These are phyloP conservation scores for Erodium trifolium DNA, from an alignment of 441 rosid species.

Conservation along the genomic window DNA sequence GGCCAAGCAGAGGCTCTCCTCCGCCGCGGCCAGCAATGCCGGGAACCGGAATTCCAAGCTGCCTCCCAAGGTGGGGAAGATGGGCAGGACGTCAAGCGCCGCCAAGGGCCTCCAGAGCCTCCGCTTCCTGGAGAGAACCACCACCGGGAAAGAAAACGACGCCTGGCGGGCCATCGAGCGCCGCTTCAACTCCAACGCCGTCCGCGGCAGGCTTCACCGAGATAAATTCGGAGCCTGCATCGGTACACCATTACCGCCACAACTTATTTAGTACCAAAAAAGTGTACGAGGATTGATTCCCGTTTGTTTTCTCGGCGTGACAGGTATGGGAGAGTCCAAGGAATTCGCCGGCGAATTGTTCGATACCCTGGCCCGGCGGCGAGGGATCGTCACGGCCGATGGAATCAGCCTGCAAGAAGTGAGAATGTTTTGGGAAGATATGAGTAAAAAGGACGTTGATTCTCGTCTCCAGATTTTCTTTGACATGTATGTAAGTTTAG, in stretches of 20 bases:
- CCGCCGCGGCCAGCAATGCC: not conserved
- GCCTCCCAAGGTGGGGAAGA: not conserved
- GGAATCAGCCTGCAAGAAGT: conserved; percentile 63
- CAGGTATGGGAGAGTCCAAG: conserved; percentile 82
- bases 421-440: conserved; percentile 76
- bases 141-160: not conserved
- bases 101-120: conserved; percentile 8
- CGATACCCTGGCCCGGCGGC: conserved; percentile 65
- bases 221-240: conserved; percentile 4
- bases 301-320: too few species aligned
- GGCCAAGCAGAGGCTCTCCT: not conserved
- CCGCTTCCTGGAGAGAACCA: conserved; percentile 5
- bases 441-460: conserved; percentile 66
- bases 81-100: conserved; percentile 1
- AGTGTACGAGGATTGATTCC: too few species aligned
- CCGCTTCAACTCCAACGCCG: not conserved
- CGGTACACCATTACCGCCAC: not conserved
- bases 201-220: not conserved
- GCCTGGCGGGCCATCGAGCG: conserved; percentile 7
- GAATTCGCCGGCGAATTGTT: conserved; percentile 74
- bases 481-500: conserved; percentile 49
- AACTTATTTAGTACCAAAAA: not conserved
- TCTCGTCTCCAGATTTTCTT: conserved; percentile 80
- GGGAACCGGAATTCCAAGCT: not conserved
- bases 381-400: conserved; percentile 30